Evolutionary conservation across 2,329 filamentous ascomycete genomes (phyloP).

Genomic region (Lasiodiplodia theobromae): DNA sequence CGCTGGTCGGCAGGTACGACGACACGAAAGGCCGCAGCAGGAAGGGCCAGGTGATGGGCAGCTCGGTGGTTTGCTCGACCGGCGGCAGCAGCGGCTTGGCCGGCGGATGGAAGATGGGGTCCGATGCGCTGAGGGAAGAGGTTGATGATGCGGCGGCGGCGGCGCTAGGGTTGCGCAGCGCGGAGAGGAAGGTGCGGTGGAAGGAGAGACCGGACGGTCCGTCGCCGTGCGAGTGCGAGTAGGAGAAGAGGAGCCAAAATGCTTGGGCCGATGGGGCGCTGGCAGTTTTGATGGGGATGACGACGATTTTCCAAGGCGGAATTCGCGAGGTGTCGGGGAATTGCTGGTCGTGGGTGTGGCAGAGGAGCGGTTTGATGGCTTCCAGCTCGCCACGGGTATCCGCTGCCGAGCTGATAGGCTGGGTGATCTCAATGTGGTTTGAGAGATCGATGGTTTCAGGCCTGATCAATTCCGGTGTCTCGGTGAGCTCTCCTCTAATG

Average conservation of each 20-base stretch:
- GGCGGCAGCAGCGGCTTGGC: slow-evolving; percentile 41
- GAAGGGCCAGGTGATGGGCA: slow-evolving; percentile 55
- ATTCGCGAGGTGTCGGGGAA: slow-evolving; percentile 36
- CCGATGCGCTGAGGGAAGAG: background rate
- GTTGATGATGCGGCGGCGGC: background rate
- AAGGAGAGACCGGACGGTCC: slow-evolving; percentile 53
- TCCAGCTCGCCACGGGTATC: slow-evolving; percentile 30
- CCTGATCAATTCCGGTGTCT: slow-evolving; percentile 46
- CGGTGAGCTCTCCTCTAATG: slow-evolving; percentile 46
- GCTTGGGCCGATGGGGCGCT: slow-evolving; percentile 26
- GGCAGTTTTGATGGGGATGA: slow-evolving; percentile 40
- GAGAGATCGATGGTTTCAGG: slow-evolving; percentile 45
- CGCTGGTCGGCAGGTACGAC: slow-evolving; percentile 46
- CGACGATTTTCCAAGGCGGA: slow-evolving; percentile 55
- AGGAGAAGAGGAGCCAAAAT: slow-evolving; percentile 51
- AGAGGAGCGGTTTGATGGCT: slow-evolving; percentile 38
- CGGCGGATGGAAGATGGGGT: background rate
- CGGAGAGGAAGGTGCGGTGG: slow-evolving; percentile 50
- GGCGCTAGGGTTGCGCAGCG: slow-evolving; percentile 30
- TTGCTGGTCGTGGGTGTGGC: slow-evolving; percentile 45
- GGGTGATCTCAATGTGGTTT: slow-evolving; percentile 49
- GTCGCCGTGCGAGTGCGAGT: slow-evolving; percentile 55
- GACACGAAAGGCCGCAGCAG: slow-evolving; percentile 51
- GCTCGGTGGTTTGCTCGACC: slow-evolving; percentile 48
- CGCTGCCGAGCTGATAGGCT: slow-evolving; percentile 14